Evolutionary conservation across 2,329 filamentous ascomycete species (phyloP), one percentile per base, ranked within the genome.

Genomic region (Xylaria sp.): DNA sequence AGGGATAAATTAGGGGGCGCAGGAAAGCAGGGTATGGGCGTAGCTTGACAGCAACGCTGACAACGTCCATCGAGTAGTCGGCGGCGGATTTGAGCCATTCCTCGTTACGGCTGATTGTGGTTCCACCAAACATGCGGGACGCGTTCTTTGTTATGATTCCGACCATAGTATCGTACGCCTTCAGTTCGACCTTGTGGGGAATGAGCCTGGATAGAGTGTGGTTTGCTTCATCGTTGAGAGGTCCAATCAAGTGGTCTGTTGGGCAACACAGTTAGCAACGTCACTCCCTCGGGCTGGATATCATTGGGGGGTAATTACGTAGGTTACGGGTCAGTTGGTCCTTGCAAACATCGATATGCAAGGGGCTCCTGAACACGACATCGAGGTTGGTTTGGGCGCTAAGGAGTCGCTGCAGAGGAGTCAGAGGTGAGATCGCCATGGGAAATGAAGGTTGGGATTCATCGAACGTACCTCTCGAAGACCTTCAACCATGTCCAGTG

Each of bases 141-240:
- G 70, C 70, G 20, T 72, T 72, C 70, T 72, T 72, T 4, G 70
- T 72, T 50, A 72, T 72, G n/a, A 72, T 70, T 8, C 69, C 69
- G 8, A 72, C 70, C 70, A 72, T 71, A 23, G 70, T 72, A 31
- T 72, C 69, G 20, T 72, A 72, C 34, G 70, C 70, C 54, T 20
- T 37, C 4, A 72, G 56, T 39, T 72, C 70, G 34, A 63, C 60
- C 39, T 62, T 37, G 3, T 69, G 63, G 9, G 70, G 70, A 25
- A 72, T 72, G 39, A 70, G 68, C 23, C n/a, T 59, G 1, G 70
- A 41, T 15, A 72, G 69, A 2, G 69, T 72, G 60, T 72, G 70
- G 44, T 60, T 69, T 15, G 69, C 70, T 63, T 72, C 70, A 58
- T 72, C 70, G 59, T 72, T 39, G 48, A 72, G 65, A 3, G 70